Evolutionary conservation across 2,329 filamentous ascomycete species (phyloP).

Genomic region (Aspergillus ruber): DNA sequence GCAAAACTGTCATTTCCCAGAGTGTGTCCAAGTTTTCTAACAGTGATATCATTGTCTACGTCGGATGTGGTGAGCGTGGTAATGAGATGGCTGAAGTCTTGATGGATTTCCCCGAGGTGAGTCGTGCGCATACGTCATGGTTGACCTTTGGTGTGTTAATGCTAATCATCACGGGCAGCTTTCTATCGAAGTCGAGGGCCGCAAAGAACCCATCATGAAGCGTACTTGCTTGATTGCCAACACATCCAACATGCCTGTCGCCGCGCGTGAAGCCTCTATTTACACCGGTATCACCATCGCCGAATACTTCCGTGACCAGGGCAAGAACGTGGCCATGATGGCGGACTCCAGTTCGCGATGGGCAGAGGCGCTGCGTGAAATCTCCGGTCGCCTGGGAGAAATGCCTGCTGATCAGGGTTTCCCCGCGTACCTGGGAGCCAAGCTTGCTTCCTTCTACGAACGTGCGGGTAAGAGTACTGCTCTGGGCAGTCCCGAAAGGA

Average conservation of each 20-base stretch:
- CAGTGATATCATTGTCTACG: slow-evolving; percentile 97
- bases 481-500: slow-evolving; percentile 80
- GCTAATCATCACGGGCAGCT: slow-evolving; percentile 48
- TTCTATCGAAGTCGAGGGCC: slow-evolving; percentile 86
- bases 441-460: slow-evolving; percentile 98
- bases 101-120: slow-evolving; percentile 93
- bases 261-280: slow-evolving; percentile 95
- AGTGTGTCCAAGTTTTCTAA: slow-evolving; percentile 99
- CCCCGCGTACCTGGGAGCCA: slow-evolving; percentile 92
- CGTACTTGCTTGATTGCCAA: slow-evolving; percentile 97
- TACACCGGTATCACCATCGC: slow-evolving; percentile 94
- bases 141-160: background rate
- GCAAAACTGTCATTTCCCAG: slow-evolving; percentile 98
- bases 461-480: slow-evolving; percentile 82
- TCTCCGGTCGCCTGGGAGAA: slow-evolving; percentile 96
- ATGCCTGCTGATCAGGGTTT: slow-evolving; percentile 99
- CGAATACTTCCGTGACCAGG: slow-evolving; percentile 96
- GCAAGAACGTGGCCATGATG: slow-evolving; percentile 99
- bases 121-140: slow-evolving; percentile 4
- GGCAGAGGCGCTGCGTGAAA: slow-evolving; percentile 97
- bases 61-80: slow-evolving; percentile 86
- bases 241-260: slow-evolving; percentile 99
- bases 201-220: slow-evolving; percentile 99
- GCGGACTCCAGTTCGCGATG: slow-evolving; percentile 96
- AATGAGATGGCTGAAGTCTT: slow-evolving; percentile 99